phyloP scores from a whole-genome alignment of 345 rosid genomes.

The Dovyalis caffra region DNA sequence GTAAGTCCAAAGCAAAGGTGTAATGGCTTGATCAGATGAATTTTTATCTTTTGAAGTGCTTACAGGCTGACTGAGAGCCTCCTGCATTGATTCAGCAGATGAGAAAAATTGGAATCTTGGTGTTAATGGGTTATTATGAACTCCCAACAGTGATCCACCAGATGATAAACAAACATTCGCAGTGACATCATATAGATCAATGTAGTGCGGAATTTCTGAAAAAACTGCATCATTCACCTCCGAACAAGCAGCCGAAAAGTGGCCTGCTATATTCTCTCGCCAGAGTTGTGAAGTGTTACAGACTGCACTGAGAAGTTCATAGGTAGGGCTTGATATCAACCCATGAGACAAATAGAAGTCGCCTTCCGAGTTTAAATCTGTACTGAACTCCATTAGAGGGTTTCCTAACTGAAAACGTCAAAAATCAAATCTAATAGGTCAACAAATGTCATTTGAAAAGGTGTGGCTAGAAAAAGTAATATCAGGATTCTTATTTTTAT shows the following conservation, averaged over 20 bases:
- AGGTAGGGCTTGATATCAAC: slow-evolving; percentile 17
- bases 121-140: not conserved
- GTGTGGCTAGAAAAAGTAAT: not conserved
- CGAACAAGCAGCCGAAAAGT: not conserved
- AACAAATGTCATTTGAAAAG: not conserved
- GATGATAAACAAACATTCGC: slow-evolving; percentile 8
- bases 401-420: slow-evolving; percentile 20
- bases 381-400: slow-evolving; percentile 21
- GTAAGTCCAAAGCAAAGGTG: too few relatives aligned
- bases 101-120: not conserved
- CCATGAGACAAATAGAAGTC: slow-evolving; percentile 26
- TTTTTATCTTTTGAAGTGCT: not conserved
- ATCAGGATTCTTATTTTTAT: not conserved
- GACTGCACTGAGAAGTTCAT: slow-evolving; percentile 9
- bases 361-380: slow-evolving; percentile 5
- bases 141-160: not conserved
- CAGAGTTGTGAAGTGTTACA: slow-evolving; percentile 18
- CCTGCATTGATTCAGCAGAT: not conserved
- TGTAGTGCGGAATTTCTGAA: slow-evolving; percentile 4
- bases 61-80: not conserved
- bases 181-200: slow-evolving; percentile 13
- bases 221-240: not conserved
- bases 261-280: not conserved
- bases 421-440: not conserved
- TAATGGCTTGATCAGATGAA: not conserved